Evolutionary conservation across 1,139 yeast genomes (phyloP), one percentile per base, ranked within the genome.

Genomic region (Candida sp.): DNA sequence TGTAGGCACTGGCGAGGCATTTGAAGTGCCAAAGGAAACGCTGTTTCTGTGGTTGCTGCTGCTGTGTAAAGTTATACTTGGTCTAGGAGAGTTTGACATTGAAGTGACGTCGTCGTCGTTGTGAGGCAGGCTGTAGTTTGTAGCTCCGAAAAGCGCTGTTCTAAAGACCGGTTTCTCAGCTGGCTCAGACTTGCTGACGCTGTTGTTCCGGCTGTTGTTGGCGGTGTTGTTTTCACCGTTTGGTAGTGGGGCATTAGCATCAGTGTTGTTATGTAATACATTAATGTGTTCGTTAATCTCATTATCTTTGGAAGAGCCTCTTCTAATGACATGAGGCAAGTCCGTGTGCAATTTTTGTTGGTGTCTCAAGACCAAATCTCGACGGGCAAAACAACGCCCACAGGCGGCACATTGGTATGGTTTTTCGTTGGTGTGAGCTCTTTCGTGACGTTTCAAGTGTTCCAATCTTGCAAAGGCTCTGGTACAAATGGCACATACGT

Each of bases 361-460:
- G 58, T 77, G 82, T 48, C 81, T 65, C 52, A 77, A 68, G 40
- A 77, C 81, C 63, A 77, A 70, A 58, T 77, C 81, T 61, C 82
- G 58, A 39, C 82, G 61, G 22, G 82, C 82, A 63, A 77, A 77
- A 58, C 82, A 77, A 37, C 82, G 66, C 12, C 82, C 82, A 55
- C 82, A 77, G 6, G 77, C 76, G 27, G 80, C 81, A 63, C 82
- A 77, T 60, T 77, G 82, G 63, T 90, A 94, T 1, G 99, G 99
- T 67, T 93, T 94, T 68, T 94, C 99, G 68, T 93, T 92, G 7
- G 99, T 94, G 67, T 94, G 99, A 2, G 96, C 88, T 44, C 98
- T 77, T 65, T 93, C 96, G 64, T 94, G 99, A 52, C 99, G 84
- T 66, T 92, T 89, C 61, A 94, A 80, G 69, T 94, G 99, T 69